Conservation (phyloP, 306 rosid genomes). For the Heteromeles arbutifolia region DNA sequence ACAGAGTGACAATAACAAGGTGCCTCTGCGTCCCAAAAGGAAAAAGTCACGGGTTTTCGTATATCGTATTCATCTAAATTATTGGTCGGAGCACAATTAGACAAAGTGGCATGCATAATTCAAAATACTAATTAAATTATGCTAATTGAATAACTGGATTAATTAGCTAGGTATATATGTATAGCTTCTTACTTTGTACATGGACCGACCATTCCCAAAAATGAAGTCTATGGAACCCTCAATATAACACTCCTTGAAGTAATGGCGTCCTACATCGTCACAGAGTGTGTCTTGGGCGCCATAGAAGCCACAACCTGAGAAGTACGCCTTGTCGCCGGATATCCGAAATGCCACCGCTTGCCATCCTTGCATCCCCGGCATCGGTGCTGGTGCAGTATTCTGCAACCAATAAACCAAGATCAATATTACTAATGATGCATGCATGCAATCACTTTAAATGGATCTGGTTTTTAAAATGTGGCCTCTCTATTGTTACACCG, state of each 20-base stretch:
- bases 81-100: neutral
- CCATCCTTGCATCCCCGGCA: conserved; percentile 97
- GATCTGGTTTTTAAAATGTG: neutral
- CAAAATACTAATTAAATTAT: neutral
- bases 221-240: conserved; percentile 90
- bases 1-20: neutral
- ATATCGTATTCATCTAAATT: neutral
- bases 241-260: conserved; percentile 86
- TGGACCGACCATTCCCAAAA: conserved; percentile 87
- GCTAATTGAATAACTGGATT: neutral
- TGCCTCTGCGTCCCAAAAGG: neutral
- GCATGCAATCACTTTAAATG: neutral
- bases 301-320: conserved; percentile 75
- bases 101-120: neutral
- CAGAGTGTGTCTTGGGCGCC: conserved; percentile 89
- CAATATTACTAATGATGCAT: neutral
- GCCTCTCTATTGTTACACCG: neutral
- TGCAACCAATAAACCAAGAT: neutral
- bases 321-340: conserved; percentile 83
- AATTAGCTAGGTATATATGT: neutral
- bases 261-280: conserved; percentile 93
- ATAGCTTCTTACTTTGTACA: conserved; percentile 56
- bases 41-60: neutral
- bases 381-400: conserved; percentile 91
- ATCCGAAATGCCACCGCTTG: conserved; percentile 84